Evolutionary conservation across 148 eudicot genomes (phyloP).

Genomic region (Euryodendron excelsum): DNA sequence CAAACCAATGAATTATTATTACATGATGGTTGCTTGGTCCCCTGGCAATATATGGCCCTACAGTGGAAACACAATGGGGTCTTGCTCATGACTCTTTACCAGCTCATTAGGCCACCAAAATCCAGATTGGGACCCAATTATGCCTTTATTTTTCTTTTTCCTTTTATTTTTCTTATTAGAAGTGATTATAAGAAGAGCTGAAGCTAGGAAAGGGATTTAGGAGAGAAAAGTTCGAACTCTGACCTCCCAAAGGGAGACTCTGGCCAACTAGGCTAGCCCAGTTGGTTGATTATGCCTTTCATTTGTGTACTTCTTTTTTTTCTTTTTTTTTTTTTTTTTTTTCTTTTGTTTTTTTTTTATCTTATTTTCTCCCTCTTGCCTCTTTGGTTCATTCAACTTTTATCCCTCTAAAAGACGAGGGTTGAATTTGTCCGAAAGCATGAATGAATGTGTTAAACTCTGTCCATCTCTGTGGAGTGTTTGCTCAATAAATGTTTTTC

Average conservation of each 20-base stretch:
- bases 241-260: too few species aligned
- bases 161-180: neutral
- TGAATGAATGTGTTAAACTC: neutral
- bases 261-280: too few species aligned
- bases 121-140: too few species aligned
- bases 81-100: neutral
- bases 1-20: too few species aligned
- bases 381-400: neutral
- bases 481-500: too few species aligned
- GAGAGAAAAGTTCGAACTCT: too few species aligned
- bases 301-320: neutral
- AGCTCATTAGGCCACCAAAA: neutral
- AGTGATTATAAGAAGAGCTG: too few species aligned
- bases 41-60: too few species aligned
- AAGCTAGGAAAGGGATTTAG: too few species aligned
- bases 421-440: constrained; percentile 1
- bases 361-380: neutral
- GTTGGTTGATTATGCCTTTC: neutral
- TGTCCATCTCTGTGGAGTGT: neutral
- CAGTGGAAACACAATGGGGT: neutral
- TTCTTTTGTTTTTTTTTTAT: neutral
- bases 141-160: neutral
- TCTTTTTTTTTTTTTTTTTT: neutral
- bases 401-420: neutral
- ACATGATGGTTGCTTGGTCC: too few species aligned